These are phyloP conservation scores for Stramenopiles sp. DNA, from an alignment of 352 stramenopile genomes.

Conservation along the genomic window DNA sequence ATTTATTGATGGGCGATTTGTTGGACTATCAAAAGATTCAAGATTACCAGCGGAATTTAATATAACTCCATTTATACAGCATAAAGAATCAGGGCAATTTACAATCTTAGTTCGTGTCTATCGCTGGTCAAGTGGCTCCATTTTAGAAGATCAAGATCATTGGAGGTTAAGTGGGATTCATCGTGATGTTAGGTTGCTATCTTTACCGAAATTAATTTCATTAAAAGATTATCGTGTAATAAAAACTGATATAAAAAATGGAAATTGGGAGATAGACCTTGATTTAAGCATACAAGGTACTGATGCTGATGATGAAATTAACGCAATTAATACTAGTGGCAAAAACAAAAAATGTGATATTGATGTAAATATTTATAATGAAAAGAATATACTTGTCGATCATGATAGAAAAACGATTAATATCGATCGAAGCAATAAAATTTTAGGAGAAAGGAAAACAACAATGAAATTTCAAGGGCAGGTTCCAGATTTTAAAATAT, in stretches of 20 bases:
- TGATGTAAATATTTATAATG: no score
- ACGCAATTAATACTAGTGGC: no score
- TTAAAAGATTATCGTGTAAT: not conserved
- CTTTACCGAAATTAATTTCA: conserved; percentile 12
- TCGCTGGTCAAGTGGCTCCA: conserved; percentile 51
- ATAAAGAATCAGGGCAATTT: not conserved
- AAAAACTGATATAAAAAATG: no score
- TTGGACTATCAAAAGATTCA: not conserved
- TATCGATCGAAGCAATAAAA: not conserved
- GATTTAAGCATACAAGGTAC: no score
- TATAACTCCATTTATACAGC: not conserved
- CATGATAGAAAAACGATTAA: not conserved
- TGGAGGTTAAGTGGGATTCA: conserved; percentile 59
- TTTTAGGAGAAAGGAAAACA: not conserved
- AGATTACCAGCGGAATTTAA: not conserved
- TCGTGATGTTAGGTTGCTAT: conserved; percentile 26
- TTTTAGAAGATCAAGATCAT: conserved; percentile 66
- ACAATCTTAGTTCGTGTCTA: conserved; percentile 17
- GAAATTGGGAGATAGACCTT: not conserved
- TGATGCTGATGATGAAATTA: no score
- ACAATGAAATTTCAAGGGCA: not conserved
- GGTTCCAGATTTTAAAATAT: conserved; percentile 17
- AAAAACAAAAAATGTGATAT: no score
- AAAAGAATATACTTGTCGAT: no score
- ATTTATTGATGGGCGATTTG: no score